Conservation (phyloP, 495 filamentous ascomycete genomes). For the Penicillium taxi region DNA sequence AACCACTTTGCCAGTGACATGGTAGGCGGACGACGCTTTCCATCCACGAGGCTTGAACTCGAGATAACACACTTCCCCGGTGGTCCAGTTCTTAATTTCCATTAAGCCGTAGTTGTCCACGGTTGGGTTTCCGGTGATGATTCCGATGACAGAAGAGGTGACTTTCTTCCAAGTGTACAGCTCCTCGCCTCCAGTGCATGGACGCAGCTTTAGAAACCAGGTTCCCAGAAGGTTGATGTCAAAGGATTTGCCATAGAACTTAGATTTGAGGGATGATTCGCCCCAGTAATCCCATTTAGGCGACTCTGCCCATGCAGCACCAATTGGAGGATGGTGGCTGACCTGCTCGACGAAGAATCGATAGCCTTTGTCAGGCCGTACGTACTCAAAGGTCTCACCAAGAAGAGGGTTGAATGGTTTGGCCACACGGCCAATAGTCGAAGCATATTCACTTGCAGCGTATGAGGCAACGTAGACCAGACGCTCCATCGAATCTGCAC, state of each 20-base stretch:
- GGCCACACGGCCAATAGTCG: constrained; percentile 90
- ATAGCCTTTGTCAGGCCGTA: constrained; percentile 88
- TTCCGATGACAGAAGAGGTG: constrained; percentile 93
- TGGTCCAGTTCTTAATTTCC: constrained; percentile 95
- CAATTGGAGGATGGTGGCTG: constrained; percentile 93
- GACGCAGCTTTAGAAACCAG: constrained; percentile 88
- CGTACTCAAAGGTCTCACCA: constrained; percentile 96
- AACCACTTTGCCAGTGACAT: constrained; percentile 75
- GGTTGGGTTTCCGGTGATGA: constrained; percentile 90
- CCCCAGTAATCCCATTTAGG: constrained; percentile 97
- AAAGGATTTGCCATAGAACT: constrained; percentile 96
- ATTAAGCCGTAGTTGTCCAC: constrained; percentile 98
- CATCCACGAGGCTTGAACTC: constrained; percentile 95
- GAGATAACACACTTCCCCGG: constrained; percentile 79
- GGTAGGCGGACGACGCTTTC: constrained; percentile 85
- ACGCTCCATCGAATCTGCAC: constrained; percentile 78
- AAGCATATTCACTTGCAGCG: constrained; percentile 92
- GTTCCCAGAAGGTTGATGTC: constrained; percentile 95
- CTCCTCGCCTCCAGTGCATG: constrained; percentile 71
- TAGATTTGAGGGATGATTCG: constrained; percentile 92
- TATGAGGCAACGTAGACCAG: constrained; percentile 96
- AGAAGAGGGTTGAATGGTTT: constrained; percentile 97
- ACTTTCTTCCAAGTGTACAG: constrained; percentile 99
- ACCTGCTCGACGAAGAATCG: constrained; percentile 99
- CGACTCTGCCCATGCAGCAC: constrained; percentile 87